These are phyloP conservation scores for Conringia planisiliqua DNA, from an alignment of 345 rosid species.

Conservation along the genomic window DNA sequence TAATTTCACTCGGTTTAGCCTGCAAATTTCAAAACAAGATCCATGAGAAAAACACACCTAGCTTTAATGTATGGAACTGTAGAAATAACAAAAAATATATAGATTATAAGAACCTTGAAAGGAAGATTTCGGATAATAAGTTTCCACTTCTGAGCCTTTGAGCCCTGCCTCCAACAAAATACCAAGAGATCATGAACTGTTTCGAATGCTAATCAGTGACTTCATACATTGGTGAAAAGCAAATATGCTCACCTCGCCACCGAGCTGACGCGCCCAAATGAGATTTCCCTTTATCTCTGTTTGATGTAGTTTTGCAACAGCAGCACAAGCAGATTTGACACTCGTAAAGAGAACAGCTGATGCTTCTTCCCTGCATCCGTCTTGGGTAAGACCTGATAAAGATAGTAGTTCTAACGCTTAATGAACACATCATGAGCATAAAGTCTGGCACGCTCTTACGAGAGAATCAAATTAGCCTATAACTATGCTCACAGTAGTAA, in stretches of 20 bases:
- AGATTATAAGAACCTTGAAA: conserved; percentile 58
- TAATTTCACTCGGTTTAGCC: conserved; percentile 66
- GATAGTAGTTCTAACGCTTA: background rate
- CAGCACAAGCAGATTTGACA: conserved; percentile 71
- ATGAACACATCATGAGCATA: background rate
- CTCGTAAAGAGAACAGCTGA: conserved; percentile 83
- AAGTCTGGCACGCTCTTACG: background rate
- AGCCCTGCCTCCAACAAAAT: conserved; percentile 54
- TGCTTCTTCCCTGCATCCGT: conserved; percentile 84
- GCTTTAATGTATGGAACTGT: background rate
- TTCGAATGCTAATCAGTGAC: background rate
- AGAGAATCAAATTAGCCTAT: background rate
- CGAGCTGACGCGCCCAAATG: conserved; percentile 96
- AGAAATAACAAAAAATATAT: background rate
- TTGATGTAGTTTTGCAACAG: conserved; percentile 62
- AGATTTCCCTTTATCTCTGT: conserved; percentile 56
- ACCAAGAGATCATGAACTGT: conserved; percentile 5
- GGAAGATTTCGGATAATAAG: conserved; percentile 86
- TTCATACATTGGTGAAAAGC: background rate
- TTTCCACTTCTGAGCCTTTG: conserved; percentile 97
- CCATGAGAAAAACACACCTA: conserved; percentile 12
- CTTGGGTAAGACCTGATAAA: conserved; percentile 73
- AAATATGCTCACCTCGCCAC: conserved; percentile 78
- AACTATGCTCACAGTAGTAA: background rate
- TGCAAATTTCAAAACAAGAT: conserved; percentile 34